Percentiles rank a stretch among this genome's conserved stretches.
phyloP scores from a whole-genome alignment of 2,329 filamentous ascomycete genomes.

The Aureobasidium sp. region DNA sequence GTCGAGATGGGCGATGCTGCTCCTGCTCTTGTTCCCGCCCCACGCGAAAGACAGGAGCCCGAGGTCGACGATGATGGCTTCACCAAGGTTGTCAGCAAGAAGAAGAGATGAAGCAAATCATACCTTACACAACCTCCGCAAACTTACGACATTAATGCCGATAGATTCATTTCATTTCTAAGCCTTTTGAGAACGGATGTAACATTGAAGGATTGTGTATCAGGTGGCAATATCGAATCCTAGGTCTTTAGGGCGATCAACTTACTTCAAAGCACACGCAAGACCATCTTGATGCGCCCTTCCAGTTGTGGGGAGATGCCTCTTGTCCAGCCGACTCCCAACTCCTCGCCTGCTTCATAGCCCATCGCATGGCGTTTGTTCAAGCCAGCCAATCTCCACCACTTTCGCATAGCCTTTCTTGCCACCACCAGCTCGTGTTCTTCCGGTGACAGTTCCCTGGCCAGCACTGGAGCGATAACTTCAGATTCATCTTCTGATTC shows the following conservation, averaged over 20 bases:
- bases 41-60: conserved; percentile 59
- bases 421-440: conserved; percentile 56
- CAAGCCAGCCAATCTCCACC: conserved; percentile 63
- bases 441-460: conserved; percentile 35
- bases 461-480: conserved; percentile 34
- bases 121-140: not conserved
- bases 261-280: conserved; percentile 1
- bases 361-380: conserved; percentile 42
- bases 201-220: not conserved
- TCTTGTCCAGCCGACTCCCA: conserved; percentile 65
- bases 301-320: conserved; percentile 73
- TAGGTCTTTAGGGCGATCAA: not conserved
- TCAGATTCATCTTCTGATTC: conserved; percentile 32
- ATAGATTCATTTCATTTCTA: not conserved
- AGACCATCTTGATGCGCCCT: conserved; percentile 55
- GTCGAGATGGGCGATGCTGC: conserved; percentile 51
- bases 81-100: conserved; percentile 32
- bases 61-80: conserved; percentile 37
- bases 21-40: conserved; percentile 57
- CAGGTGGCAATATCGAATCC: not conserved
- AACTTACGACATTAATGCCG: conserved; percentile 3
- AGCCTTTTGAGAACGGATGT: too few species aligned
- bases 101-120: conserved; percentile 24
- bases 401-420: conserved; percentile 63
- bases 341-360: conserved; percentile 54